A percentile compares a stretch with the other conserved stretches of the same genome.
Evolutionary conservation across 2,329 filamentous ascomycete species (phyloP).

Genomic region (Phialophora verrucosa): DNA sequence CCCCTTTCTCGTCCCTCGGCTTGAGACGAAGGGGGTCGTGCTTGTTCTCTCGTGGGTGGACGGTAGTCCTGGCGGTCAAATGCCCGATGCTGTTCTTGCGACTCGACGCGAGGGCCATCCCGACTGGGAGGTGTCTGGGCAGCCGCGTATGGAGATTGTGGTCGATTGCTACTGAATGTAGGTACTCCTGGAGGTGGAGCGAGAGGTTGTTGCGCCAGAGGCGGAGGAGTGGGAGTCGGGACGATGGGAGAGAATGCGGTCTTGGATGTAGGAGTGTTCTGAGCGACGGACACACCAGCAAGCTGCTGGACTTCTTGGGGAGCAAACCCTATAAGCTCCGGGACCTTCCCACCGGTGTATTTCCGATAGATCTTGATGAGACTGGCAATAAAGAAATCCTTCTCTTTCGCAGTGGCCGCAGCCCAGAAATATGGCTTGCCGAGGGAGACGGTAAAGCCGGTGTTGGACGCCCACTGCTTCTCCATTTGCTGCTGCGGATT

Average conservation of each 20-base stretch:
- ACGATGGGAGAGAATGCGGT: slow-evolving; percentile 38
- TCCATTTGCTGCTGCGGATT: slow-evolving; percentile 66
- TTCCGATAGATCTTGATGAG: slow-evolving; percentile 96
- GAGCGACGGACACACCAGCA: slow-evolving; percentile 56
- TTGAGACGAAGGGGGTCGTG: slow-evolving; percentile 24
- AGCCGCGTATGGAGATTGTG: slow-evolving; percentile 34
- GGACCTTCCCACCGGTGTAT: slow-evolving; percentile 85
- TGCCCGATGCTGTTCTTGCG: slow-evolving; percentile 26
- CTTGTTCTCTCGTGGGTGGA: slow-evolving; percentile 26
- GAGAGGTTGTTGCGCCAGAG: slow-evolving; percentile 18
- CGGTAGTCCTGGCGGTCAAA: slow-evolving; percentile 28
- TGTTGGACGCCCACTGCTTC: slow-evolving; percentile 77
- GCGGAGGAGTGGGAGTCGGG: slow-evolving; percentile 32
- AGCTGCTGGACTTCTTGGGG: slow-evolving; percentile 77
- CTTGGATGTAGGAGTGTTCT: slow-evolving; percentile 37
- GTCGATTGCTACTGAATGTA: slow-evolving; percentile 14
- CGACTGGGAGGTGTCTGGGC: slow-evolving; percentile 29
- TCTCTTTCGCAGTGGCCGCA: slow-evolving; percentile 90
- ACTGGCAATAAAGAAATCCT: slow-evolving; percentile 97
- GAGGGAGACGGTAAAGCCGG: slow-evolving; percentile 85
- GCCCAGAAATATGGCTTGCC: slow-evolving; percentile 98
- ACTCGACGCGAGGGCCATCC: slow-evolving; percentile 22
- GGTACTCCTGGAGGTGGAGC: slow-evolving; percentile 10
- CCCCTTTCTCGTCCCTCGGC: slow-evolving; percentile 24
- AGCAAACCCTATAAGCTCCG: slow-evolving; percentile 82